Conservation (phyloP, 2,329 filamentous ascomycete genomes). For the Dactylonectria macrodidyma region DNA sequence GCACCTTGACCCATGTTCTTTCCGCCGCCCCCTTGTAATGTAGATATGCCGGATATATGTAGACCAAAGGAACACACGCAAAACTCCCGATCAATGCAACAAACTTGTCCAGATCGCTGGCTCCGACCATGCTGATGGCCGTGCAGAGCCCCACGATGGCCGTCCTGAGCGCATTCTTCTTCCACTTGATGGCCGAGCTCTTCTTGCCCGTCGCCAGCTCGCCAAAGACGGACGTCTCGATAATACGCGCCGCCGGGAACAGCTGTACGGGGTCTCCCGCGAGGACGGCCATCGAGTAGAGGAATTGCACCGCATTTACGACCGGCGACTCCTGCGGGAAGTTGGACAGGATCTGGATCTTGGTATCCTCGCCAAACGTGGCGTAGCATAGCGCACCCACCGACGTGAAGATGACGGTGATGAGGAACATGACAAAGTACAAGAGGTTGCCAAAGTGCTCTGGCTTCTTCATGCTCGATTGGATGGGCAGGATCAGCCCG, state of each 20-base stretch:
- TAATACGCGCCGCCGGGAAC: conserved; percentile 80
- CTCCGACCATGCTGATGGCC: conserved; percentile 73
- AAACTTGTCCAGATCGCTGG: conserved; percentile 80
- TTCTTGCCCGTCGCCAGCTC: conserved; percentile 76
- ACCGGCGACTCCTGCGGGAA: conserved; percentile 79
- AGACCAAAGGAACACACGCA: conserved; percentile 82
- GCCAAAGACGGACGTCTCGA: conserved; percentile 79
- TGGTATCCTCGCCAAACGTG: conserved; percentile 77
- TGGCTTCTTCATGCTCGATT: conserved; percentile 81
- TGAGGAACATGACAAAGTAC: conserved; percentile 79
- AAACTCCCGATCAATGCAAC: conserved; percentile 82
- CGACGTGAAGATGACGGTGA: conserved; percentile 80
- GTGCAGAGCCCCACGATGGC: conserved; percentile 71
- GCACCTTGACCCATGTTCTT: conserved; percentile 66
- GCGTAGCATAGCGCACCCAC: conserved; percentile 82
- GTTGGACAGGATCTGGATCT: conserved; percentile 83
- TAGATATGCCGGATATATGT: conserved; percentile 81
- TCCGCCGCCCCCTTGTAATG: conserved; percentile 78
- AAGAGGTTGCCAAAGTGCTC: conserved; percentile 77
- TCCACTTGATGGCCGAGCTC: conserved; percentile 78
- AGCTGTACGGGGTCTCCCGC: conserved; percentile 82
- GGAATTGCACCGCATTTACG: conserved; percentile 83
- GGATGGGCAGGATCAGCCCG: conserved; percentile 82
- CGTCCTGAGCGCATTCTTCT: conserved; percentile 79
- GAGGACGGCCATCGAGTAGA: conserved; percentile 82